phyloP scores from a whole-genome alignment of 768 basidiomycete genomes.

The Asterophora parasitica region DNA sequence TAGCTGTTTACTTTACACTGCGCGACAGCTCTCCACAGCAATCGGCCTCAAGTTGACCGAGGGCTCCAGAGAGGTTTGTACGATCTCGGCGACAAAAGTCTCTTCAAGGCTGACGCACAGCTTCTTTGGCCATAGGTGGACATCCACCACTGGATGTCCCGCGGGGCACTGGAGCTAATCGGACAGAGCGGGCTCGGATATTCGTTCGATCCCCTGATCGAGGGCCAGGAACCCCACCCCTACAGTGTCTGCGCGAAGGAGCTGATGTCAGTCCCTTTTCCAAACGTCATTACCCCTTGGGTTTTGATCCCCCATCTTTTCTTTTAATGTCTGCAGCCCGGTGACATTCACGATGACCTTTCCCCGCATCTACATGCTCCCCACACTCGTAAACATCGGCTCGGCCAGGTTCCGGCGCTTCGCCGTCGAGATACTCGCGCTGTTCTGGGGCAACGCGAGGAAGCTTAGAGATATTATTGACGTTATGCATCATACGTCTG shows the following conservation, averaged over 20 bases:
- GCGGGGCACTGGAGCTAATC: slow-evolving; percentile 26
- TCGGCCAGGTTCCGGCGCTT: slow-evolving; percentile 28
- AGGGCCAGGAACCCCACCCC: slow-evolving; percentile 23
- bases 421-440: slow-evolving; percentile 22
- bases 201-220: slow-evolving; percentile 24
- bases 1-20: background rate
- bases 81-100: background rate
- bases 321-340: background rate
- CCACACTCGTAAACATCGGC: slow-evolving; percentile 25
- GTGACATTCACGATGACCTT: slow-evolving; percentile 1
- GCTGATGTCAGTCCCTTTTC: slow-evolving; percentile 15
- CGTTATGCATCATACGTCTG: slow-evolving; percentile 24
- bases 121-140: slow-evolving; percentile 16
- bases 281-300: no score
- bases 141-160: slow-evolving; percentile 21
- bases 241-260: slow-evolving; percentile 22
- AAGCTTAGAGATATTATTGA: slow-evolving; percentile 24
- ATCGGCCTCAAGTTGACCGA: slow-evolving; percentile 5
- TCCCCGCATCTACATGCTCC: slow-evolving; percentile 18
- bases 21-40: slow-evolving; percentile 4
- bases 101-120: background rate
- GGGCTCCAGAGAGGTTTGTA: slow-evolving; percentile 14
- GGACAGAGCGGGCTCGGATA: slow-evolving; percentile 27
- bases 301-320: no score
- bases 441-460: slow-evolving; percentile 17